Base-by-base conservation (phyloP, 2,329 filamentous ascomycete species). In the Juglanconis oblonga region DNA sequence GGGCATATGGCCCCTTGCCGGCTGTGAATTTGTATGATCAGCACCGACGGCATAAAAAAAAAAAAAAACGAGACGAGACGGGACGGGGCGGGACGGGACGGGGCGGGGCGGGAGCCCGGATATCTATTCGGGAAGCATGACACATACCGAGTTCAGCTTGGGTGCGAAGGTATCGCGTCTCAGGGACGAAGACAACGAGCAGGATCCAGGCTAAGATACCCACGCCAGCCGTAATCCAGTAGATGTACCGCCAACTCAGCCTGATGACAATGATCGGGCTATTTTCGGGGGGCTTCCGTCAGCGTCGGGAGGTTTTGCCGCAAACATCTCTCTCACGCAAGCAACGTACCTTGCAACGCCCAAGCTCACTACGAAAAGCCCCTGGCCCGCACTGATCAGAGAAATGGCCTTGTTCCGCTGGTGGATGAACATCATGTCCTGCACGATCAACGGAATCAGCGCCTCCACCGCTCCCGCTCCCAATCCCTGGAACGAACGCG, bases 341-440 rank as follows among this genome's bases (percentile, higher is more conserved):
- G 5, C 17, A 29, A 54, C 52, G 11, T 36, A 59, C 57, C 45
- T 54, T 17, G 64, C 65, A 24, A 72, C 68, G 42, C 70, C 70
- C 51, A 72, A 61, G 36, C 65, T 64, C 32, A 72, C 65, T 44
- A 72, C 66, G 24, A 72, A 64, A 5, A 72, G 40, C n/a, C 70
- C 71, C 64, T 69, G 64, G 3, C 47, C 57, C 10, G 64, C 53
- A 14, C 57, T 55, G 14, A 65, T 62, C 5, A 60, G 51, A 7
- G 64, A 55, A 33, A 65, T 59, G 17, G 62, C 71, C 47, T 64
- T 67, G 57, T 71, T 72, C 4, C 71, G 66, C 62, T 73, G 66
- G 45, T 73, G 70, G 14, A 72, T 70, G 33, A 73, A 73, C 62
- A 72, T 68, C 48, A 73, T 65, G 40, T 72, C 71, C 66, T 72